phyloP scores from a whole-genome alignment of 129 eudicot species.

The Chrysanthemum seticuspe region DNA sequence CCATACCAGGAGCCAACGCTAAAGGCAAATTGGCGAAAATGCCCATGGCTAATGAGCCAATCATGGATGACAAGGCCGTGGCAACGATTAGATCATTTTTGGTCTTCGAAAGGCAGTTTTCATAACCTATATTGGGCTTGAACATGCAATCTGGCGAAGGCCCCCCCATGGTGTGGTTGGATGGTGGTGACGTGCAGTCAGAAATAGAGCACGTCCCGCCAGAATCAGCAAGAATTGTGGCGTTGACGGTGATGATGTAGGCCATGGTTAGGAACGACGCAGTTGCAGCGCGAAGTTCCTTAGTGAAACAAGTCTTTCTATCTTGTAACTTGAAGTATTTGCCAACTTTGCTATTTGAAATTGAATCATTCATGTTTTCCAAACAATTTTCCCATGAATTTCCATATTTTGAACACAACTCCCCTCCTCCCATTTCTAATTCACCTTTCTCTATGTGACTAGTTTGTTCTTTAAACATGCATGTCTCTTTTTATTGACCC shows the following conservation, averaged over 20 bases:
- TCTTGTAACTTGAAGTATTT: conserved; percentile 68
- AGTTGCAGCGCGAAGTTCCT: conserved; percentile 73
- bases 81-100: conserved; percentile 74
- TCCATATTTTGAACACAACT: conserved; percentile 39
- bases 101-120: conserved; percentile 45
- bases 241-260: conserved; percentile 76
- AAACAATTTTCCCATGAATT: conserved; percentile 44
- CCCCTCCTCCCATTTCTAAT: conserved; percentile 45
- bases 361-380: conserved; percentile 34
- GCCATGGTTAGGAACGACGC: conserved; percentile 90
- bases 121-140: conserved; percentile 63
- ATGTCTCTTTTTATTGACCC: conserved; percentile 16
- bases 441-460: conserved; percentile 16
- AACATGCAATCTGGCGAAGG: conserved; percentile 54
- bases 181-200: conserved; percentile 50
- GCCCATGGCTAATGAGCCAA: conserved; percentile 88
- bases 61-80: conserved; percentile 70
- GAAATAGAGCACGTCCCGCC: conserved; percentile 65
- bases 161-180: conserved; percentile 31
- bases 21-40: conserved; percentile 69
- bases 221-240: conserved; percentile 69
- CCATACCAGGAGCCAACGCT: conserved; percentile 92
- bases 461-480: background rate
- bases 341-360: conserved; percentile 56
- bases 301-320: conserved; percentile 59